Evolutionary conservation across 2,329 filamentous ascomycete genomes (phyloP).

Genomic region (Colletotrichum incanum): DNA sequence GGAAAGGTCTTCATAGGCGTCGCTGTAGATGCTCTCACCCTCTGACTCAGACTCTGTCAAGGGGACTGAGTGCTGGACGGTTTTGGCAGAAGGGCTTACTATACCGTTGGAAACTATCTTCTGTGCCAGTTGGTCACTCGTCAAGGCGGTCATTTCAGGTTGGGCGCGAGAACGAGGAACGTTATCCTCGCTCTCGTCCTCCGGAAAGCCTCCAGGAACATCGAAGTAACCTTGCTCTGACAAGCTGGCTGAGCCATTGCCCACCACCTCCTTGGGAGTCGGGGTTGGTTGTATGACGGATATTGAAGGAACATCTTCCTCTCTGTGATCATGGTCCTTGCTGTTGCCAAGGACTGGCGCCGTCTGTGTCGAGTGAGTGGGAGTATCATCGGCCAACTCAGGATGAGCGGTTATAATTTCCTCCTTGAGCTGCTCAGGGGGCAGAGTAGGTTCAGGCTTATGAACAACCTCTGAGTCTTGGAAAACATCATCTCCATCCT

Average conservation of each 20-base stretch:
- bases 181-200: slow-evolving; percentile 51
- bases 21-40: slow-evolving; percentile 77
- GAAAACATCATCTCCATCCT: slow-evolving; percentile 49
- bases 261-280: slow-evolving; percentile 42
- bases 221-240: slow-evolving; percentile 56
- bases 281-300: slow-evolving; percentile 63
- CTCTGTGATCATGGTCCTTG: background rate
- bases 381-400: background rate
- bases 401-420: slow-evolving; percentile 31
- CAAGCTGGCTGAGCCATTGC: slow-evolving; percentile 14
- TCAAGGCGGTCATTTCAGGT: background rate
- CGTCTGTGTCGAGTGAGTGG: background rate
- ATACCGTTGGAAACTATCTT: background rate
- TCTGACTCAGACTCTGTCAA: slow-evolving; percentile 62
- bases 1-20: slow-evolving; percentile 81
- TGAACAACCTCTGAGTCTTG: slow-evolving; percentile 22
- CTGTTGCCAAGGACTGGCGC: background rate
- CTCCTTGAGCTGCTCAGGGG: slow-evolving; percentile 24
- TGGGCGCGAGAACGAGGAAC: slow-evolving; percentile 39
- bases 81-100: slow-evolving; percentile 2
- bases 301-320: slow-evolving; percentile 58
- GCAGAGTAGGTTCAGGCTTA: slow-evolving; percentile 29
- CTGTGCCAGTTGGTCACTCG: background rate
- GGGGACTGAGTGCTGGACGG: slow-evolving; percentile 20
- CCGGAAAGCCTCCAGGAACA: slow-evolving; percentile 74